Evolutionary conservation across 768 basidiomycete genomes (phyloP), one percentile per base, ranked within the genome.

Genomic region (Boletales sp.): DNA sequence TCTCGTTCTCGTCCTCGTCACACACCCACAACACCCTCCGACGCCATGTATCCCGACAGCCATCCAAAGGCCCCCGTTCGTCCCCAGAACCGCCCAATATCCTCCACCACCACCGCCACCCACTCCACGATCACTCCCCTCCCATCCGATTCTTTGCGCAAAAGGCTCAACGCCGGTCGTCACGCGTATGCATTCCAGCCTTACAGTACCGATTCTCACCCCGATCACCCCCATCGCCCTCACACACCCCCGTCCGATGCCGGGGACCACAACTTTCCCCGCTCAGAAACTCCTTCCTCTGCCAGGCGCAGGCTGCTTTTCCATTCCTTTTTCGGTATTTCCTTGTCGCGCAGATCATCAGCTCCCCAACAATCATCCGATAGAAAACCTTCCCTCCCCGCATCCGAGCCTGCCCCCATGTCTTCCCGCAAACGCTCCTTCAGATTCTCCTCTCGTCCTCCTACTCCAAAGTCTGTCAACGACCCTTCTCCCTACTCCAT

Each of bases 21-120:
- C 14, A 14, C 10, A 10, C 33, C 33, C 33, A 21, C 21, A 21
- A 21, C 21, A 21, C 33, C 33, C 33, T 34, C 33, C 33, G 33
- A 34, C 21, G 21, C 21, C 21, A 21, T 21, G 21, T 21, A 21
- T 21, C 21, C 21, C 21, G 21, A 21, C 21, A 21, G 21, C 21
- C 21, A 21, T 21, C 21, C 21, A 18, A 67, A 79, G 59, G 79
- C 81, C 1, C 56, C 71, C 21, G 69, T 77, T 5, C 76, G 82
- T 18, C 61, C 69, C 49, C 71, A 72, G 51, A 82, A 80, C 18
- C 78, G 86, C 7, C 86, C 86, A 4, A 68, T 88, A 19, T 86
- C 85, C 3, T 78, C 81, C 18, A 82, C 79, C 0, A 84, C 84
- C 0, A 79, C 79, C 15, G 76, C 79, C 1, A 84, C 84, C 2